Evolutionary conservation across 495 filamentous ascomycete genomes (phyloP).

Genomic region (Darksidea phi): DNA sequence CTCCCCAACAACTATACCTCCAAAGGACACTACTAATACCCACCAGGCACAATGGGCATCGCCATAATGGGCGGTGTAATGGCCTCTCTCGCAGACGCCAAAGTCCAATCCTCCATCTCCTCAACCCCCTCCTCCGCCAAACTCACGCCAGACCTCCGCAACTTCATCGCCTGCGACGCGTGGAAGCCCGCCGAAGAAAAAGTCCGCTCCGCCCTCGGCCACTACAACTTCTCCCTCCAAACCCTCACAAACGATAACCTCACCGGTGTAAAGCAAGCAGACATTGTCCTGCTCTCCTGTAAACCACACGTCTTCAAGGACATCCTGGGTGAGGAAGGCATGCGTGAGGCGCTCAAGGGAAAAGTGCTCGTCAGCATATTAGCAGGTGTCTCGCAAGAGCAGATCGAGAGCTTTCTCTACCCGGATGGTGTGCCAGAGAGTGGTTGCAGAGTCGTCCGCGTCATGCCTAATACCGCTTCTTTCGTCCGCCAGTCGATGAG

Average conservation of each 20-base stretch:
- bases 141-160: constrained; percentile 60
- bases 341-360: constrained; percentile 65
- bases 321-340: constrained; percentile 61
- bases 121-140: constrained; percentile 52
- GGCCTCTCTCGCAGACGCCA: constrained; percentile 55
- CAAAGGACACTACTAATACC: constrained; percentile 8
- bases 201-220: constrained; percentile 58
- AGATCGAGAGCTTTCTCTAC: constrained; percentile 63
- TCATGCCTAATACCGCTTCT: constrained; percentile 75
- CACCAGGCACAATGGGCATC: constrained; percentile 72
- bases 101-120: constrained; percentile 41
- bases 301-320: constrained; percentile 72
- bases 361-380: constrained; percentile 84
- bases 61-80: constrained; percentile 82
- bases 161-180: constrained; percentile 75
- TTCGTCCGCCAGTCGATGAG: constrained; percentile 78
- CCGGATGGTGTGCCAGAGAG: constrained; percentile 39
- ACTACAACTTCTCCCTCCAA: constrained; percentile 47
- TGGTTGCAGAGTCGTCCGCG: constrained; percentile 62
- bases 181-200: constrained; percentile 60
- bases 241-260: constrained; percentile 59
- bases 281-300: constrained; percentile 70
- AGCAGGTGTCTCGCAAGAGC: constrained; percentile 69
- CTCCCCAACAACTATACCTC: constrained; percentile 8
- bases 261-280: constrained; percentile 54